phyloP scores from a whole-genome alignment of 2,329 filamentous ascomycete genomes.

The Hymenoscyphus albidus region DNA sequence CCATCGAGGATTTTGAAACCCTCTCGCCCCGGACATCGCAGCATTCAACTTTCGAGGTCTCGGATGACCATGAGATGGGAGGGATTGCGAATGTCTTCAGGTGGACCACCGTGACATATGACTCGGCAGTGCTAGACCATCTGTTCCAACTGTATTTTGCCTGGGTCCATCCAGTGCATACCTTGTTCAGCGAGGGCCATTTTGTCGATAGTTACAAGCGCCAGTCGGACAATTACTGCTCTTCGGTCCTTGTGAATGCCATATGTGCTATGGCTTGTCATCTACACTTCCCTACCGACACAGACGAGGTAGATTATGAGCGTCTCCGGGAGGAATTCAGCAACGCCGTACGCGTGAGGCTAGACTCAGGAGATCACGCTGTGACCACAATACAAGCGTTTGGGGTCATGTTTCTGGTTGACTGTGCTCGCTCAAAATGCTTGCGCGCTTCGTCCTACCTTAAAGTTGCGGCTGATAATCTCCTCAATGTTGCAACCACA shows the following conservation, averaged over 20 bases:
- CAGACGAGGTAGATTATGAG: conserved; percentile 27
- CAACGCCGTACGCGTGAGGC: conserved; percentile 24
- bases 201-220: conserved; percentile 31
- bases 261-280: conserved; percentile 36
- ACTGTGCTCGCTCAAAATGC: conserved; percentile 27
- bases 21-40: conserved; percentile 29
- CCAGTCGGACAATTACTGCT: conserved; percentile 29
- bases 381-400: conserved; percentile 33
- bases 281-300: conserved; percentile 24
- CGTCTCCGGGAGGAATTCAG: conserved; percentile 28
- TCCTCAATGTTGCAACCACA: conserved; percentile 20
- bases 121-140: conserved; percentile 30
- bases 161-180: conserved; percentile 37
- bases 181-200: conserved; percentile 33
- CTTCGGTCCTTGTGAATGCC: conserved; percentile 32
- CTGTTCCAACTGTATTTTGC: conserved; percentile 36
- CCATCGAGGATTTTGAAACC: conserved; percentile 23
- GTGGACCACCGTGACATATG: conserved; percentile 33
- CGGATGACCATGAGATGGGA: conserved; percentile 28
- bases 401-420: conserved; percentile 34
- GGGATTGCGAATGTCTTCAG: conserved; percentile 10
- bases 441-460: conserved; percentile 32
- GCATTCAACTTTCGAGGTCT: conserved; percentile 24
- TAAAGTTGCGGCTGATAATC: conserved; percentile 25
- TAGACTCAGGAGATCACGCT: conserved; percentile 26